phyloP scores from a whole-genome alignment of 2,329 filamentous ascomycete species.

The Colletotrichum euphorbiae region DNA sequence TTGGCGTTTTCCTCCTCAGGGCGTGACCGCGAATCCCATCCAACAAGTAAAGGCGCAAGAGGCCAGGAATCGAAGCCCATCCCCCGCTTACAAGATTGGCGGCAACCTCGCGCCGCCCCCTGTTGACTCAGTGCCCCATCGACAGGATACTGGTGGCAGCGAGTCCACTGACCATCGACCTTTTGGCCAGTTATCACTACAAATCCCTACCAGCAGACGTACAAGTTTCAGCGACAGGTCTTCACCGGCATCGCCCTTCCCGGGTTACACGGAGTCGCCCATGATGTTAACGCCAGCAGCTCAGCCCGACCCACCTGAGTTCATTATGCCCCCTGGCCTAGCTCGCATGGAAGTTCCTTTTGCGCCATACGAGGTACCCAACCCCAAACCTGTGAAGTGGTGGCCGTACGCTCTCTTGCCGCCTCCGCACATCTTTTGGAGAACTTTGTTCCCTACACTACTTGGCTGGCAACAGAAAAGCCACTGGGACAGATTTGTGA shows the following conservation, averaged over 20 bases:
- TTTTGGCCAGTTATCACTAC: conserved; percentile 52
- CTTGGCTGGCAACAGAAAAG: conserved; percentile 84
- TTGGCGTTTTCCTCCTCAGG: conserved; percentile 29
- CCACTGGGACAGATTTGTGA: conserved; percentile 86
- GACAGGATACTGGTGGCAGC: conserved; percentile 21
- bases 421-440: conserved; percentile 75
- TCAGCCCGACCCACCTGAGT: conserved; percentile 61
- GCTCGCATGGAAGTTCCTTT: conserved; percentile 61
- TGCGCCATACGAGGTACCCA: conserved; percentile 54
- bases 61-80: conserved; percentile 45
- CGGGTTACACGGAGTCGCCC: conserved; percentile 72
- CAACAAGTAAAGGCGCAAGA: conserved; percentile 32
- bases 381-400: conserved; percentile 70
- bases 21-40: conserved; percentile 19
- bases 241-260: conserved; percentile 73
- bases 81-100: conserved; percentile 51
- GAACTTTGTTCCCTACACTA: conserved; percentile 88
- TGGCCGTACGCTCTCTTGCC: conserved; percentile 85
- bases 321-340: conserved; percentile 61
- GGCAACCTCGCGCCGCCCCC: conserved; percentile 58
- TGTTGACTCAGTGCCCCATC: conserved; percentile 37
- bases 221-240: conserved; percentile 58
- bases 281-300: conserved; percentile 55
- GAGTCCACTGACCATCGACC: conserved; percentile 14
- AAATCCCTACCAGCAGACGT: conserved; percentile 61